Evolutionary conservation across 257 asterid genomes (phyloP).

Genomic region (Cynanchum wilfordii): DNA sequence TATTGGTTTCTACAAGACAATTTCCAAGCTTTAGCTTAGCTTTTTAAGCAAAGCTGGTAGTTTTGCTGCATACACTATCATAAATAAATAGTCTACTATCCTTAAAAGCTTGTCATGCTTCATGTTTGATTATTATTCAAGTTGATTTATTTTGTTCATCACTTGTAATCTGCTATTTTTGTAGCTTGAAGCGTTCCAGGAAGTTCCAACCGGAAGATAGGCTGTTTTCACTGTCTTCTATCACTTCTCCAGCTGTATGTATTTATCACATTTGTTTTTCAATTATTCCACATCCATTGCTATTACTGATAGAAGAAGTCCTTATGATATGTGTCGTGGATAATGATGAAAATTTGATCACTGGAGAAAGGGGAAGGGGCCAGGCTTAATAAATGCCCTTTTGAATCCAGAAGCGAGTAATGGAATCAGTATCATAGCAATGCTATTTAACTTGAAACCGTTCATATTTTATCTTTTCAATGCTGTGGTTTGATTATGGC

Average conservation of each 20-base stretch:
- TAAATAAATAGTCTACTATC: neutral
- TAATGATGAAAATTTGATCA: neutral
- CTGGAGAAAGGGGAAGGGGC: neutral
- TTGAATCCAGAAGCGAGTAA: too few species aligned
- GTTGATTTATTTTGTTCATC: neutral
- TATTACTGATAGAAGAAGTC: neutral
- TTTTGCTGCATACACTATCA: neutral
- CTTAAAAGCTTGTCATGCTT: neutral
- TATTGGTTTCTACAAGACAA: neutral
- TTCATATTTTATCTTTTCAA: neutral
- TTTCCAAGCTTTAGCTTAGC: neutral
- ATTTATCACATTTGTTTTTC: constrained; percentile 12
- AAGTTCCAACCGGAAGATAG: constrained; percentile 97
- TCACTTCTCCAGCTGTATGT: constrained; percentile 92
- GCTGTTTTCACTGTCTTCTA: constrained; percentile 90
- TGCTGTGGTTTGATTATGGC: constrained; percentile 1
- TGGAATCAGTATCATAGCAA: neutral
- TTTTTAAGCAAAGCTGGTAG: neutral
- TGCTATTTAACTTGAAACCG: neutral
- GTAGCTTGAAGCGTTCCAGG: constrained; percentile 91
- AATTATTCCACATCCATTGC: neutral
- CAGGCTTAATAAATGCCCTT: neutral
- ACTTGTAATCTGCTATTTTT: constrained; percentile 5
- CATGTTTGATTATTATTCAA: neutral
- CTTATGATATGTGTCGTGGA: neutral